phyloP scores from a whole-genome alignment of 2,329 filamentous ascomycete genomes.

The Cordyceps militaris region DNA sequence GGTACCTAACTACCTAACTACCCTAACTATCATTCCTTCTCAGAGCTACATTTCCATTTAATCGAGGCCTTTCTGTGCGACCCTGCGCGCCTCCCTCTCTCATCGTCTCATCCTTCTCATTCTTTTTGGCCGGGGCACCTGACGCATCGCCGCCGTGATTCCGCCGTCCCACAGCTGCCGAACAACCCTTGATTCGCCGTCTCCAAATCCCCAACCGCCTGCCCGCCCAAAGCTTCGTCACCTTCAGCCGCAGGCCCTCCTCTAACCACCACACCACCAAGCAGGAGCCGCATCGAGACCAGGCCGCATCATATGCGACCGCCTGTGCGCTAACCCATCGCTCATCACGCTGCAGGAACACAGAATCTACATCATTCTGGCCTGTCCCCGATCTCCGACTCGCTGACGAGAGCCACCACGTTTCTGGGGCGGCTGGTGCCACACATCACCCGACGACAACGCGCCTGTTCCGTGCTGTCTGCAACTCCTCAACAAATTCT shows the following conservation, averaged over 20 bases:
- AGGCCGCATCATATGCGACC: slow-evolving; percentile 28
- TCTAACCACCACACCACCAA: background rate
- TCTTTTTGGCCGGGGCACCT: background rate
- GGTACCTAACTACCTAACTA: background rate
- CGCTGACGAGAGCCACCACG: background rate
- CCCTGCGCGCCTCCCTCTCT: background rate
- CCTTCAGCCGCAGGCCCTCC: background rate
- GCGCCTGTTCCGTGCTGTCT: background rate
- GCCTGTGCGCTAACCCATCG: slow-evolving; percentile 12
- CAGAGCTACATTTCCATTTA: slow-evolving; percentile 5
- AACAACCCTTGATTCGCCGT: background rate
- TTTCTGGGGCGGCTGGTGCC: background rate
- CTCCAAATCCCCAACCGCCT: background rate
- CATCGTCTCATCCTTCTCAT: background rate
- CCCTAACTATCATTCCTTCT: background rate
- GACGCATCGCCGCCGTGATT: background rate
- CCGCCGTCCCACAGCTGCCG: background rate
- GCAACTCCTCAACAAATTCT: background rate
- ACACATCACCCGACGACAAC: background rate
- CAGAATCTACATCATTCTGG: background rate
- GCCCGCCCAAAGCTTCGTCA: background rate
- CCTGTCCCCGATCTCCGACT: background rate
- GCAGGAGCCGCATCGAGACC: slow-evolving; percentile 18
- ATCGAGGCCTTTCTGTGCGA: background rate
- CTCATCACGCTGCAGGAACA: slow-evolving; percentile 8